A percentile compares a stretch with the other conserved stretches of the same genome.
phyloP scores from a whole-genome alignment of 768 basidiomycete genomes.

The Agaricus sinodeliciosus region DNA sequence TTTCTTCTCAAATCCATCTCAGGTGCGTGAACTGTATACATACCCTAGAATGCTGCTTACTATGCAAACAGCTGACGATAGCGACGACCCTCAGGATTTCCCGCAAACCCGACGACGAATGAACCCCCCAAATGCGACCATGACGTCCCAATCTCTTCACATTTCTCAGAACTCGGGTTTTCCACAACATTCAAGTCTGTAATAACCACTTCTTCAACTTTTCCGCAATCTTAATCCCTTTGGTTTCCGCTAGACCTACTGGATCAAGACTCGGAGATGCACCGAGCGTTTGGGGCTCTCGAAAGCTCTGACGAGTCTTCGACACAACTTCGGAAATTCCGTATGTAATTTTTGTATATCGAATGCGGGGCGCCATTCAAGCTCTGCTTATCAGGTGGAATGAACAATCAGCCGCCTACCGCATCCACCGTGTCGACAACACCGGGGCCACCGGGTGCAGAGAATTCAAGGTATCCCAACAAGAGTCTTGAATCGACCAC shows the following conservation, averaged over 20 bases:
- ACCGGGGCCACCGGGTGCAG: background rate
- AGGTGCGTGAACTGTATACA: background rate
- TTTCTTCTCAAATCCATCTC: constrained; percentile 10
- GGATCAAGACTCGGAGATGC: constrained; percentile 71
- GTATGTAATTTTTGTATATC: constrained; percentile 14
- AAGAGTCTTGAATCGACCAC: constrained; percentile 1
- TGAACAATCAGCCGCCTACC: background rate
- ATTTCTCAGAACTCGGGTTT: constrained; percentile 44
- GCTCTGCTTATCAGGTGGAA: constrained; percentile 1
- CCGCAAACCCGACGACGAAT: constrained; percentile 29
- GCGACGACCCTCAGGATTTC: constrained; percentile 33
- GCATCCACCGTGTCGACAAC: background rate
- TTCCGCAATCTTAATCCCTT: constrained; percentile 12
- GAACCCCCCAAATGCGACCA: constrained; percentile 43
- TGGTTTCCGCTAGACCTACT: constrained; percentile 44
- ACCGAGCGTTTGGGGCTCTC: constrained; percentile 48
- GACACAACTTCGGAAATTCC: constrained; percentile 1
- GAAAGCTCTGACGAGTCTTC: constrained; percentile 44
- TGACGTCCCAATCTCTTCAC: constrained; percentile 49
- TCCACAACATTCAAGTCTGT: constrained; percentile 52
- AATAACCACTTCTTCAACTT: background rate
- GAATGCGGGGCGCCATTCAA: background rate
- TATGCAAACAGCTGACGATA: constrained; percentile 21
- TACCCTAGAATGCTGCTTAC: background rate
- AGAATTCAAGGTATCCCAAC: background rate